A percentile compares a stretch with the other conserved stretches of the same genome.
Evolutionary conservation across 441 rosid genomes (phyloP).

Genomic region (Populus hybrid): DNA sequence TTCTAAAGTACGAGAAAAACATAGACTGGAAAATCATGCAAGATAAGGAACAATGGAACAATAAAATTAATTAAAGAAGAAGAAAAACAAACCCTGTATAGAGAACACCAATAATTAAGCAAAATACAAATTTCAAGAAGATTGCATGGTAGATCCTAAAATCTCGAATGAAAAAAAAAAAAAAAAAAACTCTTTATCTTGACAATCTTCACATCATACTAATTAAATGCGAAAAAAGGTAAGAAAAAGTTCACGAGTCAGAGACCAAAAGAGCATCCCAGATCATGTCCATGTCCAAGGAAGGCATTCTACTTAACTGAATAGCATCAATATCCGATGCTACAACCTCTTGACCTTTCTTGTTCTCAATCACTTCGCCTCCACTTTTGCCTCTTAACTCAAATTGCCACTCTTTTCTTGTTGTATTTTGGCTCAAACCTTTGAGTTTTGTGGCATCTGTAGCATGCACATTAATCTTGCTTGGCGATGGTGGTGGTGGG

Average conservation of each 20-base stretch:
- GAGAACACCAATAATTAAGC: not conserved
- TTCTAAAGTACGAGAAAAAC: not conserved
- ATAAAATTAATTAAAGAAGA: not conserved
- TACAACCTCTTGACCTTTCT: slow-evolving; percentile 27
- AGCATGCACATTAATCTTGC: not conserved
- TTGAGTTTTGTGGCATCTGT: slow-evolving; percentile 4
- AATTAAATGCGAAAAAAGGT: slow-evolving; percentile 4
- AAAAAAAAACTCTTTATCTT: not conserved
- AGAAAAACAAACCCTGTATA: not conserved
- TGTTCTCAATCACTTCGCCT: slow-evolving; percentile 25
- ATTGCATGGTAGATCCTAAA: not conserved
- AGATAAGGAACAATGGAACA: too few relatives aligned
- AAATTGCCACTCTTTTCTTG: slow-evolving; percentile 29
- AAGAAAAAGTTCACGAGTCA: slow-evolving; percentile 34
- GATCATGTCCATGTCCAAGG: slow-evolving; percentile 91
- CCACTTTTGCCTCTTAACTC: slow-evolving; percentile 29
- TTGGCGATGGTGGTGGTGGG: slow-evolving; percentile 3
- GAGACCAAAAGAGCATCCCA: slow-evolving; percentile 86
- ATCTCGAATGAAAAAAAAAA: not conserved
- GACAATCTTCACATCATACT: not conserved
- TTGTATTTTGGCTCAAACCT: slow-evolving; percentile 17
- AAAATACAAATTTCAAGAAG: not conserved
- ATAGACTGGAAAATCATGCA: not conserved
- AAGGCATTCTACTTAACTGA: slow-evolving; percentile 94
- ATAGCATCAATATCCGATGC: slow-evolving; percentile 49